Percentiles rank a stretch among this genome's conserved stretches.
These are phyloP conservation scores for Yamagishiella unicocca DNA, from an alignment of 139 green algal species.

Conservation along the genomic window DNA sequence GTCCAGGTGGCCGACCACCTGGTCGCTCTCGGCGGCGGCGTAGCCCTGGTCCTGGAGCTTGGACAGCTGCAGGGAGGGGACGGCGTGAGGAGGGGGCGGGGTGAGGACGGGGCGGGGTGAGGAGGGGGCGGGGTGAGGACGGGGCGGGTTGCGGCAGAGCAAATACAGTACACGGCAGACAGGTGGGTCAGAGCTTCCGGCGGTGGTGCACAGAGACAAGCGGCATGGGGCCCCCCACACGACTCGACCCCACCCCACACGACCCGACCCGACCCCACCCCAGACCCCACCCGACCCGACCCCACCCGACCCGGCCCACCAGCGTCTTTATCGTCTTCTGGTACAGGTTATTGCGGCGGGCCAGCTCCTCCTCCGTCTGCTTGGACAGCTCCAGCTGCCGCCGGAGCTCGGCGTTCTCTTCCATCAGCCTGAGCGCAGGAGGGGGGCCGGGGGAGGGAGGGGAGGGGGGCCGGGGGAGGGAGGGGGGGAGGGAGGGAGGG, in stretches of 20 bases:
- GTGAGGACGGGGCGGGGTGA: neutral
- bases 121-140: neutral
- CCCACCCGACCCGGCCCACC: slow-evolving; percentile 25
- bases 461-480: neutral
- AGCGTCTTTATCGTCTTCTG: slow-evolving; percentile 68
- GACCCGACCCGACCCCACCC: no score
- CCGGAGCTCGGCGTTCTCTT: slow-evolving; percentile 73
- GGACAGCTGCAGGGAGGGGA: slow-evolving; percentile 22
- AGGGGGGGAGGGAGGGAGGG: neutral
- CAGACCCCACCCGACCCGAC: no score
- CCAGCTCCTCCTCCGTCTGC: slow-evolving; percentile 81
- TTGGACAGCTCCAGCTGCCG: slow-evolving; percentile 69
- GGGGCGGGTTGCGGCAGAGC: no score
- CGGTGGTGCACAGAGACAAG: no score
- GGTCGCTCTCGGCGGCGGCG: slow-evolving; percentile 15
- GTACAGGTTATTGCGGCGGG: slow-evolving; percentile 69
- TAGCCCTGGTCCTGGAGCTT: slow-evolving; percentile 46
- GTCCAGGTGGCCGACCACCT: slow-evolving; percentile 44
- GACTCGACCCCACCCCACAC: no score
- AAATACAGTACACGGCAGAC: no score
- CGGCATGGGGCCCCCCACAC: no score
- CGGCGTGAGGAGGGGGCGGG: neutral
- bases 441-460: slow-evolving; percentile 1
- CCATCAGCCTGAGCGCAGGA: slow-evolving; percentile 27
- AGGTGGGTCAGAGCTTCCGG: no score